Conservation (phyloP, 2,329 filamentous ascomycete genomes). For the Botrytis pseudocinerea region DNA sequence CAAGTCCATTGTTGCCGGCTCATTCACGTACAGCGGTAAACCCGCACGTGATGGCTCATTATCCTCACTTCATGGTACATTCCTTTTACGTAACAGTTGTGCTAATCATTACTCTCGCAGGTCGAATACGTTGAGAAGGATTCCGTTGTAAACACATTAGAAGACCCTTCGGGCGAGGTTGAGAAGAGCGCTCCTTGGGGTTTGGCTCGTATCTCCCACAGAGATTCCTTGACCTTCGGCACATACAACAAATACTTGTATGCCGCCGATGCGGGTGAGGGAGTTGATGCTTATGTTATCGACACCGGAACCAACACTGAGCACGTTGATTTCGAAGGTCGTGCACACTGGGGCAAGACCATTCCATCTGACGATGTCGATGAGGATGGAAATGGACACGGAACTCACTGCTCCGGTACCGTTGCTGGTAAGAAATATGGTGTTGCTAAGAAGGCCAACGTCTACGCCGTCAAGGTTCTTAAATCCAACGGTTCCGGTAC, state of each 20-base stretch:
- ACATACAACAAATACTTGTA: slow-evolving; percentile 99
- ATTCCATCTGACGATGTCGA: slow-evolving; percentile 84
- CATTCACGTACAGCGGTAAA: slow-evolving; percentile 21
- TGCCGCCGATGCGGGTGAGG: slow-evolving; percentile 84
- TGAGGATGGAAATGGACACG: slow-evolving; percentile 94
- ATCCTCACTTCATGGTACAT: slow-evolving; percentile 4
- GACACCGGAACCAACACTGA: slow-evolving; percentile 94
- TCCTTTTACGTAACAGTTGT: slow-evolving; percentile 16
- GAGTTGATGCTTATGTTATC: slow-evolving; percentile 97
- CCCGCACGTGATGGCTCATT: slow-evolving; percentile 33
- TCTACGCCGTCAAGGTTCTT: slow-evolving; percentile 98
- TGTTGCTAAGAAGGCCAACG: slow-evolving; percentile 97
- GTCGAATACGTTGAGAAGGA: slow-evolving; percentile 97
- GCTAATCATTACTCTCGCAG: slow-evolving; percentile 50
- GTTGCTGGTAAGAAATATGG: slow-evolving; percentile 98
- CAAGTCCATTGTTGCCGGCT: neutral
- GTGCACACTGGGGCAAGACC: slow-evolving; percentile 95
- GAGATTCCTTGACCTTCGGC: slow-evolving; percentile 80
- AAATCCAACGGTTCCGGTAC: slow-evolving; percentile 95
- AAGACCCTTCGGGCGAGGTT: slow-evolving; percentile 55
- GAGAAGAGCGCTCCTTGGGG: slow-evolving; percentile 99
- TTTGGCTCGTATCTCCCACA: slow-evolving; percentile 96
- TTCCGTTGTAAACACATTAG: slow-evolving; percentile 83
- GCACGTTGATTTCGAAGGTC: slow-evolving; percentile 96
- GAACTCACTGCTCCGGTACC: slow-evolving; percentile 98